Conservation (phyloP, 2,329 filamentous ascomycete species). For the Pseudocercospora pini-densiflorae region DNA sequence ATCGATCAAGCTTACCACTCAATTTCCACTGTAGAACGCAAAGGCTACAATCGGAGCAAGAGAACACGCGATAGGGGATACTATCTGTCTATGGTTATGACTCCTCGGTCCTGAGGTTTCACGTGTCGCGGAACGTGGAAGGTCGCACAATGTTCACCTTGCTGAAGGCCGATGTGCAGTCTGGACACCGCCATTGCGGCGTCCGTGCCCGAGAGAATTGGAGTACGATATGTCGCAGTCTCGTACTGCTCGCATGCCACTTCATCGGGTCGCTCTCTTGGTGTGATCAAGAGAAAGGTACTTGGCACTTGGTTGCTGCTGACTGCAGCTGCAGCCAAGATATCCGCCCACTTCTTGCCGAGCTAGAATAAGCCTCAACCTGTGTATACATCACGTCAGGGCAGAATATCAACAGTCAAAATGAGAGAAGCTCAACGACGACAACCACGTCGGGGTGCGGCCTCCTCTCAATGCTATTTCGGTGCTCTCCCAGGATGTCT, state of each 20-base stretch:
- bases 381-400: not conserved
- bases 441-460: no score
- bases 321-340: not conserved
- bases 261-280: no score
- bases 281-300: not conserved
- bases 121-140: not conserved
- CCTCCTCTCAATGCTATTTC: no score
- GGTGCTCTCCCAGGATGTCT: no score
- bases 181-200: not conserved
- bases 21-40: not conserved
- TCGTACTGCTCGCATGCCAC: not conserved
- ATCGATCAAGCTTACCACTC: not conserved
- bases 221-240: not conserved
- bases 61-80: not conserved
- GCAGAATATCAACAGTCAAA: not conserved
- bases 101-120: no score
- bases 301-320: not conserved
- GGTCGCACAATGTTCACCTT: not conserved
- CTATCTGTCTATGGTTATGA: no score
- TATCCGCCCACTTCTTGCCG: not conserved
- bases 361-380: not conserved
- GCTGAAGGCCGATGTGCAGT: not conserved
- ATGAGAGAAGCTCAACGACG: not conserved
- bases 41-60: not conserved
- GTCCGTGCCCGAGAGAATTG: not conserved